These are phyloP conservation scores for Baeospora myosura DNA, from an alignment of 1,284 basidiomycete species.

Conservation along the genomic window DNA sequence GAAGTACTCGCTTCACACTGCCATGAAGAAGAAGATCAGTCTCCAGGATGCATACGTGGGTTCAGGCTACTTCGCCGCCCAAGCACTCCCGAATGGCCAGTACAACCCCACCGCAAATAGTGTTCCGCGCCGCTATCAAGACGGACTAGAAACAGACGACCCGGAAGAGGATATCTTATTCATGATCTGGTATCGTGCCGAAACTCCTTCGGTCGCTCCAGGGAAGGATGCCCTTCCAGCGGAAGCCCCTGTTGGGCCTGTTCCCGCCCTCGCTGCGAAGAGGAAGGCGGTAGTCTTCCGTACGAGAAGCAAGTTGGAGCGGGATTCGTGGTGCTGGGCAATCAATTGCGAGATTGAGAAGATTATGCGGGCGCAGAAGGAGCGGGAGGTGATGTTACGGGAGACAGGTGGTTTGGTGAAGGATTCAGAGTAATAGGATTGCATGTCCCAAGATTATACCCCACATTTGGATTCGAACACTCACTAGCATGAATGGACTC, in stretches of 20 bases:
- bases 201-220: slow-evolving; percentile 17
- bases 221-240: slow-evolving; percentile 19
- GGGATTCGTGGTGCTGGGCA: slow-evolving; percentile 86
- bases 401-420: slow-evolving; percentile 45
- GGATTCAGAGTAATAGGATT: slow-evolving; percentile 15
- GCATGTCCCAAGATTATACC: no score
- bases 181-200: slow-evolving; percentile 56
- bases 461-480: no score
- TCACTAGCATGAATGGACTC: no score
- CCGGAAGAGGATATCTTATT: slow-evolving; percentile 70
- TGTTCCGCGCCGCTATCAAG: slow-evolving; percentile 64
- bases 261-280: slow-evolving; percentile 55
- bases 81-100: slow-evolving; percentile 53
- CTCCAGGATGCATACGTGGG: slow-evolving; percentile 71
- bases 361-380: slow-evolving; percentile 47
- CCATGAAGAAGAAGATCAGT: slow-evolving; percentile 44
- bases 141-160: slow-evolving; percentile 74
- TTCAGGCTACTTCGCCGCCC: slow-evolving; percentile 70
- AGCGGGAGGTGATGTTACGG: slow-evolving; percentile 52
- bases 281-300: slow-evolving; percentile 62
- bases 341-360: slow-evolving; percentile 79
- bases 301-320: slow-evolving; percentile 71
- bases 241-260: slow-evolving; percentile 15
- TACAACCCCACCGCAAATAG: slow-evolving; percentile 45
- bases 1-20: slow-evolving; percentile 41